phyloP scores from a whole-genome alignment of 2,329 filamentous ascomycete species.

The Neonectria sp. region DNA sequence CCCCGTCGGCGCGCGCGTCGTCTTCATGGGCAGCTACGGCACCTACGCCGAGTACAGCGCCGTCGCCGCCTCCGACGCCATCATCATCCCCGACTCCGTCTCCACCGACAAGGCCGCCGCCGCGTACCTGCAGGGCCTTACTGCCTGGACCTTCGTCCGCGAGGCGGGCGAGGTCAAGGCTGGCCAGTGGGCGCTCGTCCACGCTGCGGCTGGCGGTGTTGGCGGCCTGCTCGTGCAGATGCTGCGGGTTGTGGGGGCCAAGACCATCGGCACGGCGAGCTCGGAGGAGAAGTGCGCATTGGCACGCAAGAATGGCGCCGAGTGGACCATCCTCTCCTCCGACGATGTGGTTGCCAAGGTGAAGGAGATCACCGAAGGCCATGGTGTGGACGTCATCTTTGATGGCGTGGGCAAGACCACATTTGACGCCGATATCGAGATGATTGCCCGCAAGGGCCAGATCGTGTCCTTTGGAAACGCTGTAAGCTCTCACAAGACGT shows the following conservation, averaged over 20 bases:
- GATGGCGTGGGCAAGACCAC: conserved; percentile 90
- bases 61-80: conserved; percentile 66
- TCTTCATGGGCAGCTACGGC: conserved; percentile 70
- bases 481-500: conserved; percentile 56
- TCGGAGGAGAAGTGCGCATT: conserved; percentile 80
- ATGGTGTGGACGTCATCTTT: conserved; percentile 84
- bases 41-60: conserved; percentile 72
- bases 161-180: conserved; percentile 83
- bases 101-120: conserved; percentile 76
- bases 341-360: conserved; percentile 73
- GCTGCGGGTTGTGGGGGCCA: conserved; percentile 79
- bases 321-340: conserved; percentile 79
- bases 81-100: conserved; percentile 76
- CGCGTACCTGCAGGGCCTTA: conserved; percentile 84
- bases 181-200: conserved; percentile 87
- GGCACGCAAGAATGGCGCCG: conserved; percentile 79
- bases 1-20: conserved; percentile 78
- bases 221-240: conserved; percentile 84
- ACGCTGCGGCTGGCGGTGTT: conserved; percentile 89
- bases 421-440: conserved; percentile 83
- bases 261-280: conserved; percentile 84
- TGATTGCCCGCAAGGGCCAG: conserved; percentile 82
- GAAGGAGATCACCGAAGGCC: conserved; percentile 77
- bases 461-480: conserved; percentile 88
- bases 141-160: conserved; percentile 83